Evolutionary conservation across 768 basidiomycete species (phyloP), one percentile per base, ranked within the genome.

Genomic region (Suillus cothurnatus): DNA sequence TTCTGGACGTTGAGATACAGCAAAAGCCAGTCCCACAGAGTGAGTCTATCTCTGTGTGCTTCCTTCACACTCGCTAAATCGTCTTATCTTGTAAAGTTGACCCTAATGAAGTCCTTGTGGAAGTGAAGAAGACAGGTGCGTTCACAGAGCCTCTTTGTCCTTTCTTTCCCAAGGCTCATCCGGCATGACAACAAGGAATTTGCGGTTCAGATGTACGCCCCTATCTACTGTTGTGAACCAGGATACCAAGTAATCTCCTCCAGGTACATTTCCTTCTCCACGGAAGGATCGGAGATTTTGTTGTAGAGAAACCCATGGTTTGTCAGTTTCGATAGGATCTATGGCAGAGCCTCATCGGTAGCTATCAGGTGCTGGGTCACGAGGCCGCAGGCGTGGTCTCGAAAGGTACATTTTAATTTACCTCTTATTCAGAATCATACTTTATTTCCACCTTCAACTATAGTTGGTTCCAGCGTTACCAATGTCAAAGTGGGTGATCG

Each of bases 41-140:
- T 91, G 61, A 65, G 85, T 69, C 64, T 31, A 41, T 59, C 39
- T 43, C 32, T 49, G 38, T 47, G 36, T 41, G 34, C 21, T 63
- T 50, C 8, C 19, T 21, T 45, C 31, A 61, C 61, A 12, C 56
- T 57, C 62, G 62, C 50, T 62, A 64, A 58, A 72, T 62, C 56
- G 53, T 23, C 53, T 21, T 31, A 12, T 15, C 63, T 63, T 45
- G 32, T 45, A 41, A 71, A 91, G 91, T 92, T 67, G 81, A 84
- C 23, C 84, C 84, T 62, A 81, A 90, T 72, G 91, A 97, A 68
- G 94, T 95, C 49, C 86, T 98, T 26, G 87, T 99, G 39, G 83
- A 91, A 70, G 91, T 98, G 49, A 95, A 94, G 80, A 95, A 95
- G 80, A 97, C 95, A 21, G 95, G 93, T 89, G 65, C 66, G 84